These are phyloP conservation scores for Curvularia sp. DNA, from an alignment of 2,329 filamentous ascomycete species.

Conservation along the genomic window DNA sequence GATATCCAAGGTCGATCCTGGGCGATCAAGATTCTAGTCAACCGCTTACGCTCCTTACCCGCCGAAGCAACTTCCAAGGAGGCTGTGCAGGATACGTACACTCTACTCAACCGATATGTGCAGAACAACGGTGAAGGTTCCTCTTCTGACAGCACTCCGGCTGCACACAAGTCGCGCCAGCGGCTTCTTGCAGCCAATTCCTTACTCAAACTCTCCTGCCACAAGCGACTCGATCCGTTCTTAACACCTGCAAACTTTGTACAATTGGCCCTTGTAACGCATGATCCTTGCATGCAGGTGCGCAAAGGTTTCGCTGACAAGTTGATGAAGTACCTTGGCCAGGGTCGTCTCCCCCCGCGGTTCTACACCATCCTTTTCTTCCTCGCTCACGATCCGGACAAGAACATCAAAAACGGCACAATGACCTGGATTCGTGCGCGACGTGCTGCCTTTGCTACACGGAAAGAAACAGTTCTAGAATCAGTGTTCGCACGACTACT, in stretches of 20 bases:
- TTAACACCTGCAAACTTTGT: constrained; percentile 80
- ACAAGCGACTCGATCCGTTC: constrained; percentile 76
- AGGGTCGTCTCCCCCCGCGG: constrained; percentile 70
- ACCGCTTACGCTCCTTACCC: constrained; percentile 72
- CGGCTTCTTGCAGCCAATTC: constrained; percentile 81
- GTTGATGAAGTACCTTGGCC: constrained; percentile 87
- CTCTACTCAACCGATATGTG: constrained; percentile 78
- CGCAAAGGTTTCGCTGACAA: constrained; percentile 81
- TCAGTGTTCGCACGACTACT: constrained; percentile 81
- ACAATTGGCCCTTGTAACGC: constrained; percentile 77
- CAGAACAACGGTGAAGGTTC: constrained; percentile 79
- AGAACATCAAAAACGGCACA: constrained; percentile 74
- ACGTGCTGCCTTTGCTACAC: constrained; percentile 67
- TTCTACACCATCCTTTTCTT: constrained; percentile 93
- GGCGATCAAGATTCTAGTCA: constrained; percentile 84
- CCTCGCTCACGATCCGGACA: constrained; percentile 84
- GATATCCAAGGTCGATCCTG: constrained; percentile 84
- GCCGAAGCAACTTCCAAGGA: constrained; percentile 55
- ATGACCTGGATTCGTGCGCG: constrained; percentile 90
- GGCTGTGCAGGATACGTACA: constrained; percentile 72
- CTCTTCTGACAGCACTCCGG: constrained; percentile 73
- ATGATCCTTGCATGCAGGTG: constrained; percentile 77
- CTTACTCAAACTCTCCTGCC: constrained; percentile 80
- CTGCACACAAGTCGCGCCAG: constrained; percentile 79
- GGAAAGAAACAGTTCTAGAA: constrained; percentile 71